phyloP scores from a whole-genome alignment of 2,329 filamentous ascomycete species.

The Neofusicoccum cordaticola region DNA sequence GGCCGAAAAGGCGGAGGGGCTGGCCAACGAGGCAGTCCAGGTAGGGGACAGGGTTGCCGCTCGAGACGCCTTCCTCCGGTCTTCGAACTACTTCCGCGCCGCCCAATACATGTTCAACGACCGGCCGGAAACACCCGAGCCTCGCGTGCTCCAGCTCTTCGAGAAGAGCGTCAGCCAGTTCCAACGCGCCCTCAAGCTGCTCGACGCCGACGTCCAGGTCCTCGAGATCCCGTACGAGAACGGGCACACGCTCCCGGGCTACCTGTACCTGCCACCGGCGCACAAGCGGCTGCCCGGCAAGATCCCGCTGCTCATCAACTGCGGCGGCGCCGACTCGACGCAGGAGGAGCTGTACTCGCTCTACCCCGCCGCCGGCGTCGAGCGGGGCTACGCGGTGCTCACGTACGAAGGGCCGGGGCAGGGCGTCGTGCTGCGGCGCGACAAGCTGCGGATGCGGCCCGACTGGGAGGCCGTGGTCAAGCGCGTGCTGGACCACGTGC shows the following conservation, averaged over 20 bases:
- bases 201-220: not conserved
- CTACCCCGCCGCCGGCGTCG: not conserved
- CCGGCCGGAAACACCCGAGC: not conserved
- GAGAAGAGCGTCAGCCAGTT: not conserved
- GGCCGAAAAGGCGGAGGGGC: slow-evolving; percentile 40
- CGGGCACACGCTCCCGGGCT: not conserved
- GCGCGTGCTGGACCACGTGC: not conserved
- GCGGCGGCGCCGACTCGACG: not conserved
- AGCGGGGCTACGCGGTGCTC: slow-evolving; percentile 4
- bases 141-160: not conserved
- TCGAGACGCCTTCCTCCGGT: not conserved
- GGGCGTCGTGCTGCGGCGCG: not conserved
- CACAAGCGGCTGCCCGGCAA: not conserved
- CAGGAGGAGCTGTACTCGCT: slow-evolving; percentile 16
- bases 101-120: not conserved
- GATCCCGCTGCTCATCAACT: not conserved
- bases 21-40: slow-evolving; percentile 40
- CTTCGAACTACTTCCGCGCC: not conserved
- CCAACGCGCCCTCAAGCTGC: not conserved
- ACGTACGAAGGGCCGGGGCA: slow-evolving; percentile 10
- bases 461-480: not conserved
- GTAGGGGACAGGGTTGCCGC: slow-evolving; percentile 25
- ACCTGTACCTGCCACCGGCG: not conserved
- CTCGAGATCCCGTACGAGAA: not conserved
- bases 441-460: not conserved